Evolutionary conservation across 345 rosid genomes (phyloP).

Genomic region (Pugionium cornutum): DNA sequence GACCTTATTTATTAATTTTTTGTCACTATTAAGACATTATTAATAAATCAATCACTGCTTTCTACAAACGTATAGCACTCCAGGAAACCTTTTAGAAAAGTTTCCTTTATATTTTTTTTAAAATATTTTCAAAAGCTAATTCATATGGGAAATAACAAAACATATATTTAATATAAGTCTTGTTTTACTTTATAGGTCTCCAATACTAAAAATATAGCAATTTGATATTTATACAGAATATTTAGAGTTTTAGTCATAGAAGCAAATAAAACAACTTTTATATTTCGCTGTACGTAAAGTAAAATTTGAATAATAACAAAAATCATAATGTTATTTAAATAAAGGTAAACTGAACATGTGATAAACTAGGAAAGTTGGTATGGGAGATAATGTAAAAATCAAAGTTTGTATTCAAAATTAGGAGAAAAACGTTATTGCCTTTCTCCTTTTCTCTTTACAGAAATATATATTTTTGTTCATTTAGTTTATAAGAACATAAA

Average conservation of each 20-base stretch:
- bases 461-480: slow-evolving; percentile 13
- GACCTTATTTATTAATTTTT: too few relatives aligned
- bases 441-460: slow-evolving; percentile 30
- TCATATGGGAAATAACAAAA: not conserved
- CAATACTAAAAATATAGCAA: not conserved
- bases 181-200: not conserved
- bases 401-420: slow-evolving; percentile 12
- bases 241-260: not conserved
- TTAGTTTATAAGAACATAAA: too few relatives aligned
- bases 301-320: slow-evolving; percentile 11
- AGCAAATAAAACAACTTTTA: not conserved
- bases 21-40: too few relatives aligned
- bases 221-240: slow-evolving; percentile 4
- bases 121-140: not conserved
- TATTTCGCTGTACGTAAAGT: not conserved
- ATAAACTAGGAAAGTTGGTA: slow-evolving; percentile 23
- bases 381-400: slow-evolving; percentile 22
- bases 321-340: slow-evolving; percentile 15
- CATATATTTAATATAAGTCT: not conserved
- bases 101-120: slow-evolving; percentile 1
- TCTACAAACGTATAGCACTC: slow-evolving; percentile 34
- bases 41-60: slow-evolving; percentile 4
- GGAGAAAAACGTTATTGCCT: slow-evolving; percentile 12
- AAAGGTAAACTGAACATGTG: slow-evolving; percentile 27
- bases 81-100: slow-evolving; percentile 38